Evolutionary conservation across 441 rosid genomes (phyloP).

Genomic region (Aleurites moluccanus): DNA sequence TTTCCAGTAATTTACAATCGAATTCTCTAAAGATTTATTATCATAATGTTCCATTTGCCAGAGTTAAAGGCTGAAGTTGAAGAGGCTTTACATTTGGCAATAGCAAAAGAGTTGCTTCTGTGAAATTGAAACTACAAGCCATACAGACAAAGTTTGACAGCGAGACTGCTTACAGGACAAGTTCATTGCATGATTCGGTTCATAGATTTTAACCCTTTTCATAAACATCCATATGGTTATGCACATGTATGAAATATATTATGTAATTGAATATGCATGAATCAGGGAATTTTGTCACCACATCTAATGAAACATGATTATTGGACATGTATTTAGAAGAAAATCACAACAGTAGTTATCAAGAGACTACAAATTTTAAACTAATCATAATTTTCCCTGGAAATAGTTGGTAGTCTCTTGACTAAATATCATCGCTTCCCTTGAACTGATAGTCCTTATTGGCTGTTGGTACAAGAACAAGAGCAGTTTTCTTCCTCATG

Average conservation of each 20-base stretch:
- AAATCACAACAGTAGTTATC: background rate
- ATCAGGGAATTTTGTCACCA: background rate
- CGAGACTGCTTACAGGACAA: conserved; percentile 1
- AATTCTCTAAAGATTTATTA: background rate
- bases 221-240: background rate
- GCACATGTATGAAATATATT: background rate
- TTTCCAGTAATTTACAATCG: background rate
- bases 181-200: conserved; percentile 26
- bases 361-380: background rate
- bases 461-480: conserved; percentile 33
- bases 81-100: conserved; percentile 8
- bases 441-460: conserved; percentile 13
- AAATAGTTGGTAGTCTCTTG: background rate
- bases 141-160: background rate
- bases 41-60: conserved; percentile 16
- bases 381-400: background rate
- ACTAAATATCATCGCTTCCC: background rate
- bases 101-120: conserved; percentile 12
- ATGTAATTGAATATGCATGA: background rate
- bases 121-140: conserved; percentile 14
- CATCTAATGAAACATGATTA: too few species aligned
- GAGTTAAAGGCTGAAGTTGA: conserved; percentile 39
- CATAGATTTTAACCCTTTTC: conserved; percentile 11
- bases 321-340: background rate
- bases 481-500: conserved; percentile 38